Percentiles rank a stretch among this genome's conserved stretches.
Evolutionary conservation across 768 basidiomycete species (phyloP).

Genomic region (Collybia sp.): DNA sequence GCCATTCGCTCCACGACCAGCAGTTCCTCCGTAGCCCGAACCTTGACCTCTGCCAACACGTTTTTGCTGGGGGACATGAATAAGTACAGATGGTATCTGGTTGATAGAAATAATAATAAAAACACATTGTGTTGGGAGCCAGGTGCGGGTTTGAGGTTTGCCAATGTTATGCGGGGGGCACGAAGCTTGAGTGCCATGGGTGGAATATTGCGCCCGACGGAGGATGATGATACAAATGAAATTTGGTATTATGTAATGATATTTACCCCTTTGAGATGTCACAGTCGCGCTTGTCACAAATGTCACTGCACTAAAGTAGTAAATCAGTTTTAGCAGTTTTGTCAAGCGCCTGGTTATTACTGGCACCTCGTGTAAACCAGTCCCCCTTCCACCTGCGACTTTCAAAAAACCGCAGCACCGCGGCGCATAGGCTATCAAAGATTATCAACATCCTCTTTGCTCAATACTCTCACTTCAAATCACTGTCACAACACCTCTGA

Average conservation of each 20-base stretch:
- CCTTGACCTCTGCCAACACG: slow-evolving; percentile 93
- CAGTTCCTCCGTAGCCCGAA: slow-evolving; percentile 87
- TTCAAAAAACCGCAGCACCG: no score
- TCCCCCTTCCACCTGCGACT: no score
- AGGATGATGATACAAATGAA: no score
- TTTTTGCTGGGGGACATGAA: slow-evolving; percentile 62
- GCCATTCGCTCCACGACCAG: slow-evolving; percentile 93
- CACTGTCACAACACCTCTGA: neutral
- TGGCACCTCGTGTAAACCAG: no score
- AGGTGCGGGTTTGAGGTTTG: slow-evolving; percentile 66
- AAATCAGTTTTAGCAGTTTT: neutral
- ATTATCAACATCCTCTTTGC: neutral
- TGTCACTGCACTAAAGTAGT: slow-evolving; percentile 3
- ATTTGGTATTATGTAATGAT: no score
- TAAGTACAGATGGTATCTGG: neutral
- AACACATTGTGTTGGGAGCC: slow-evolving; percentile 65
- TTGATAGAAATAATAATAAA: neutral
- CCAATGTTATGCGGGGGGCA: slow-evolving; percentile 48
- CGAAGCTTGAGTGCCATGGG: slow-evolving; percentile 34
- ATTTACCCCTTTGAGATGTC: neutral
- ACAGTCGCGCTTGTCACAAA: slow-evolving; percentile 18
- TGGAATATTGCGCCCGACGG: neutral
- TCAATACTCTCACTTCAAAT: slow-evolving; percentile 5
- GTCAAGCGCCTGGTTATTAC: no score
- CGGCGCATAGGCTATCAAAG: neutral